Evolutionary conservation across 345 rosid genomes (phyloP).

Genomic region (Durio zibethinus): DNA sequence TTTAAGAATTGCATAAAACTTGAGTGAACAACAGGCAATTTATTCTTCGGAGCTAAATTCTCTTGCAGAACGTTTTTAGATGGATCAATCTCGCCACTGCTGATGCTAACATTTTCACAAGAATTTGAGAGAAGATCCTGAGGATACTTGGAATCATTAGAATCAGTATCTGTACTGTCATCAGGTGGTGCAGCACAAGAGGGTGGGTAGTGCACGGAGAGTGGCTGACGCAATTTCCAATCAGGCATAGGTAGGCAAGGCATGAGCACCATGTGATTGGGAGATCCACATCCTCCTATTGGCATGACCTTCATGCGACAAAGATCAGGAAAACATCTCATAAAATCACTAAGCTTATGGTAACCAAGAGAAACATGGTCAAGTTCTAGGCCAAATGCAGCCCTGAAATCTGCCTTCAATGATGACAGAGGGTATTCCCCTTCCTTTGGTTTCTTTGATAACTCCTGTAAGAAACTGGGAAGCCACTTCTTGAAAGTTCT

Average conservation of each 20-base stretch:
- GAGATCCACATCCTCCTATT: conserved; percentile 31
- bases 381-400: conserved; percentile 54
- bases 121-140: conserved; percentile 23
- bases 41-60: conserved; percentile 11
- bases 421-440: conserved; percentile 73
- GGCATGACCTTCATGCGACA: conserved; percentile 43
- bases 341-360: conserved; percentile 69
- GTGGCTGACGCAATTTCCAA: conserved; percentile 24
- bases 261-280: conserved; percentile 68
- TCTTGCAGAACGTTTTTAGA: conserved; percentile 3
- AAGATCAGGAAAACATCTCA: conserved; percentile 53
- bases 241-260: conserved; percentile 36
- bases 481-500: conserved; percentile 63
- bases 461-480: conserved; percentile 44
- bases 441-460: conserved; percentile 27
- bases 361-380: conserved; percentile 76
- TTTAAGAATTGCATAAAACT: conserved; percentile 24
- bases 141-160: conserved; percentile 12
- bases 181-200: conserved; percentile 6
- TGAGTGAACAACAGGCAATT: neutral
- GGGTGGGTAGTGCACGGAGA: conserved; percentile 3
- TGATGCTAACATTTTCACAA: conserved; percentile 18
- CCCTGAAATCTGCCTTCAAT: conserved; percentile 70
- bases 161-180: conserved; percentile 13
- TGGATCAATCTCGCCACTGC: conserved; percentile 6